phyloP scores from a whole-genome alignment of 768 basidiomycete species.

The Lanmaoa rubissima region DNA sequence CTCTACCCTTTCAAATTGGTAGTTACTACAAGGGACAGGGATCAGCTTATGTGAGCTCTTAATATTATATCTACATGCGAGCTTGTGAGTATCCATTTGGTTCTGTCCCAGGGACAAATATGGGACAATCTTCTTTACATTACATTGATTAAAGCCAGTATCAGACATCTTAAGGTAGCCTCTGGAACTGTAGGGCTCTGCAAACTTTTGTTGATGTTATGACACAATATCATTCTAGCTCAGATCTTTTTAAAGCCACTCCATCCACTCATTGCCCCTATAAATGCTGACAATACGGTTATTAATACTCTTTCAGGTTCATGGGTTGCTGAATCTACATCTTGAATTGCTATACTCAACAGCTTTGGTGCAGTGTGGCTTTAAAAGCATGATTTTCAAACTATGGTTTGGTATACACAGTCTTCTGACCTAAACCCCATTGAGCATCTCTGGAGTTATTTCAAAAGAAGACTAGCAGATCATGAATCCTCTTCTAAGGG shows the following conservation, averaged over 20 bases:
- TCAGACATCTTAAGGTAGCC: slow-evolving; percentile 74
- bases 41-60: no score
- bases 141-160: slow-evolving; percentile 69
- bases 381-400: no score
- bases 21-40: no score
- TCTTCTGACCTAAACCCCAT: no score
- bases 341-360: slow-evolving; percentile 60
- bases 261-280: slow-evolving; percentile 52
- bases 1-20: no score
- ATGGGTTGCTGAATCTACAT: slow-evolving; percentile 43
- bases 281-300: slow-evolving; percentile 45
- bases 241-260: slow-evolving; percentile 56
- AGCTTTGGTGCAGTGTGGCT: slow-evolving; percentile 79
- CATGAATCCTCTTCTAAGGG: no score
- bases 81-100: slow-evolving; percentile 56
- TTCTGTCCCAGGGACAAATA: slow-evolving; percentile 45
- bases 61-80: no score
- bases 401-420: no score
- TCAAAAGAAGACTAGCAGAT: no score
- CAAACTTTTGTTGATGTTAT: slow-evolving; percentile 70
- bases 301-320: slow-evolving; percentile 41
- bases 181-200: slow-evolving; percentile 71
- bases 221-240: slow-evolving; percentile 51
- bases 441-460: no score
- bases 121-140: slow-evolving; percentile 55